A percentile compares a stretch with the other conserved stretches of the same genome.
These are phyloP conservation scores for Pseudodiploospora longispora DNA, from an alignment of 2,329 filamentous ascomycete genomes.

Conservation along the genomic window DNA sequence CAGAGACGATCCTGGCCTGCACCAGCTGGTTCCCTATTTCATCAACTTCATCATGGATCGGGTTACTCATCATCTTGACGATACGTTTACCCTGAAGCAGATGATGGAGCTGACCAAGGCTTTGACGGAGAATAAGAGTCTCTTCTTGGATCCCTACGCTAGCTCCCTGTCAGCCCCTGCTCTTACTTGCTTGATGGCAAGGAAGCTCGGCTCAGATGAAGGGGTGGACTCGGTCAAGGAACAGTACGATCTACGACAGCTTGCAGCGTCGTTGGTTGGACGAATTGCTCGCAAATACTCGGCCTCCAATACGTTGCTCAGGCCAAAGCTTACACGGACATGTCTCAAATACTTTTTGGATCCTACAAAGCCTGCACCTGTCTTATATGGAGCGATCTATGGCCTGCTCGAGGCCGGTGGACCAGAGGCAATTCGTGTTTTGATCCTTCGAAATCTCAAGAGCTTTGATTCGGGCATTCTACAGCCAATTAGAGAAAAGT, in stretches of 20 bases:
- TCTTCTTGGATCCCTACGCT: constrained; percentile 61
- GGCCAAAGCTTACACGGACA: constrained; percentile 82
- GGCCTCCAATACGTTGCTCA: constrained; percentile 70
- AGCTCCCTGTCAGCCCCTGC: constrained; percentile 71
- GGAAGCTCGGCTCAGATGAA: constrained; percentile 60
- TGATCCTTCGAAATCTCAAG: constrained; percentile 49
- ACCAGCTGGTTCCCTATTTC: constrained; percentile 94
- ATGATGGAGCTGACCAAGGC: constrained; percentile 88
- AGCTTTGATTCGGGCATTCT: constrained; percentile 46
- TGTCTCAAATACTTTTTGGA: constrained; percentile 91
- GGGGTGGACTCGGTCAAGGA: constrained; percentile 45
- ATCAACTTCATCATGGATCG: constrained; percentile 93
- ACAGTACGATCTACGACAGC: constrained; percentile 75
- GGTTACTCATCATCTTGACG: constrained; percentile 87
- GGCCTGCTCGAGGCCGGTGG: constrained; percentile 73
- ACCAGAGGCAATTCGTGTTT: constrained; percentile 47
- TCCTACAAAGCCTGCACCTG: constrained; percentile 69
- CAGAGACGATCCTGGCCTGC: constrained; percentile 80
- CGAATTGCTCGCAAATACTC: constrained; percentile 76
- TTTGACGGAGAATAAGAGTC: constrained; percentile 71
- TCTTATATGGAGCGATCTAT: constrained; percentile 82
- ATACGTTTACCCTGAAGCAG: constrained; percentile 78
- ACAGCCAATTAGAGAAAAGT: constrained; percentile 43
- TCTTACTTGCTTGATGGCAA: constrained; percentile 76
- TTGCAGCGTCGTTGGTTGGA: constrained; percentile 73